phyloP scores from a whole-genome alignment of 306 rosid species.

The Cicer yamashitae region DNA sequence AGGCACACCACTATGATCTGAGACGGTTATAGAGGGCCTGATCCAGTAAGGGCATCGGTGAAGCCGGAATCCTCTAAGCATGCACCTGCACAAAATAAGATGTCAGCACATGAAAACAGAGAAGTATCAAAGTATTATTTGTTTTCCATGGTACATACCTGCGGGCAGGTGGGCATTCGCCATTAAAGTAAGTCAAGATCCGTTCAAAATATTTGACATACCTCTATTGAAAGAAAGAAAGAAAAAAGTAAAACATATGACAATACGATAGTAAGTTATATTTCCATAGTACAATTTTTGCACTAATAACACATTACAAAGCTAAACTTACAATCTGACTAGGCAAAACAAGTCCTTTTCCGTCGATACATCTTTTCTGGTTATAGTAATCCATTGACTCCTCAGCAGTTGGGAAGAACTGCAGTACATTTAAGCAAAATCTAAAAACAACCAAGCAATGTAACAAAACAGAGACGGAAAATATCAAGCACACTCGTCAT shows the following conservation, averaged over 20 bases:
- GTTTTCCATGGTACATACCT: slow-evolving; percentile 59
- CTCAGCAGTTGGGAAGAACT: slow-evolving; percentile 98
- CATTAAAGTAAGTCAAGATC: slow-evolving; percentile 83
- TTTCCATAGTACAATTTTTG: slow-evolving; percentile 33
- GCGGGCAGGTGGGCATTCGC: slow-evolving; percentile 88
- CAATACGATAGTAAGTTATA: slow-evolving; percentile 19
- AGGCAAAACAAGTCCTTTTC: slow-evolving; percentile 91
- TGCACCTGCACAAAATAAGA: slow-evolving; percentile 67
- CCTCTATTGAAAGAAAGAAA: slow-evolving; percentile 60
- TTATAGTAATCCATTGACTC: slow-evolving; percentile 98
- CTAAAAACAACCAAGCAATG: slow-evolving; percentile 30
- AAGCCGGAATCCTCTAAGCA: slow-evolving; percentile 98
- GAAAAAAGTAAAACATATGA: slow-evolving; percentile 17
- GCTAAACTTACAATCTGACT: slow-evolving; percentile 92
- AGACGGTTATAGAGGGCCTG: slow-evolving; percentile 90
- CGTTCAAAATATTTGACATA: slow-evolving; percentile 96
- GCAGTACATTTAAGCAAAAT: slow-evolving; percentile 45
- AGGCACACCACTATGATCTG: slow-evolving; percentile 85
- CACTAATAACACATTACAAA: slow-evolving; percentile 40
- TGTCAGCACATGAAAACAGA: slow-evolving; percentile 40
- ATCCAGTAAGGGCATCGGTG: slow-evolving; percentile 99
- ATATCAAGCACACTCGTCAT: slow-evolving; percentile 29
- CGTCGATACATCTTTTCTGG: slow-evolving; percentile 93
- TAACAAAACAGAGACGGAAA: slow-evolving; percentile 18
- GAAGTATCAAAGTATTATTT: slow-evolving; percentile 21